phyloP scores from a whole-genome alignment of 1,284 basidiomycete genomes.

The Clitocybe nebularis region DNA sequence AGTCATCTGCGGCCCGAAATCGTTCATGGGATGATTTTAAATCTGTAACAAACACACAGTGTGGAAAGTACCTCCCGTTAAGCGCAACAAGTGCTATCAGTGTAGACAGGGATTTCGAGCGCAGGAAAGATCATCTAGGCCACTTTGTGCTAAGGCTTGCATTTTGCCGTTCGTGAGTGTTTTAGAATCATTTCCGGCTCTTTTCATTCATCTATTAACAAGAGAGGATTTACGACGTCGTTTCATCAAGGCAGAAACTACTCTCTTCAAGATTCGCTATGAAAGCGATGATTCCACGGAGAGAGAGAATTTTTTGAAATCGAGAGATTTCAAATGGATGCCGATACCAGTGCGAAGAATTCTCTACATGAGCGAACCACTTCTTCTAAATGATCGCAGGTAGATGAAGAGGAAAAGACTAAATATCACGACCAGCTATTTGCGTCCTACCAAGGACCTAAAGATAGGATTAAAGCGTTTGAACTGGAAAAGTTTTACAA shows the following conservation, averaged over 20 bases:
- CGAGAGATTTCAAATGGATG: conserved; percentile 80
- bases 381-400: conserved; percentile 33
- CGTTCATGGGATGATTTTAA: conserved; percentile 75
- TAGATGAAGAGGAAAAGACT: conserved; percentile 58
- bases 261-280: conserved; percentile 83
- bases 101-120: conserved; percentile 57
- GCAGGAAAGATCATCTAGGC: conserved; percentile 85
- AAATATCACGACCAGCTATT: conserved; percentile 49
- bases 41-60: conserved; percentile 55
- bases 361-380: no score
- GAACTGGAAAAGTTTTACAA: conserved; percentile 66
- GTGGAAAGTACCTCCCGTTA: conserved; percentile 72
- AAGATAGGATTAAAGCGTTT: conserved; percentile 29
- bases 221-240: conserved; percentile 90
- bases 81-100: conserved; percentile 53
- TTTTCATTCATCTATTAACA: conserved; percentile 5
- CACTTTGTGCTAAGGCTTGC: conserved; percentile 95
- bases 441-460: conserved; percentile 35
- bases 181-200: not conserved
- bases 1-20: conserved; percentile 87
- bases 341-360: no score
- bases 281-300: conserved; percentile 68
- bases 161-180: conserved; percentile 90
- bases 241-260: conserved; percentile 88
- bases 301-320: conserved; percentile 66